phyloP scores from a whole-genome alignment of 768 basidiomycete species.

The Rhizopogon rudus region DNA sequence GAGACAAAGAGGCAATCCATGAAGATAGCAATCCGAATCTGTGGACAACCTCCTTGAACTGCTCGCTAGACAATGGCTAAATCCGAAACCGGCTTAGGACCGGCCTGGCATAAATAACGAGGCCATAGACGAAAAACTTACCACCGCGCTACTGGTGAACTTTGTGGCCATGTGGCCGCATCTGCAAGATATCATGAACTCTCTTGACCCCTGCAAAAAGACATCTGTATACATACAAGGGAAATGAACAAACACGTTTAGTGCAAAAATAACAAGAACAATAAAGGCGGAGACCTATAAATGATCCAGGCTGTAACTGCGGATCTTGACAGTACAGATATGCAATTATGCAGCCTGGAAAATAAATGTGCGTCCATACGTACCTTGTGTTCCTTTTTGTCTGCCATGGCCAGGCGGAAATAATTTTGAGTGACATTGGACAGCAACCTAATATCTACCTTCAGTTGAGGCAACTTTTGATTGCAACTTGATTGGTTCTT shows the following conservation, averaged over 20 bases:
- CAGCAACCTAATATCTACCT: background rate
- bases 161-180: slow-evolving; percentile 7
- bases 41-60: slow-evolving; percentile 11
- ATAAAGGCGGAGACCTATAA: slow-evolving; percentile 12
- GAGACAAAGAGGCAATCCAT: background rate
- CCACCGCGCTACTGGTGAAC: slow-evolving; percentile 12
- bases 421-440: slow-evolving; percentile 3
- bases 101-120: slow-evolving; percentile 11
- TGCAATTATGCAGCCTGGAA: background rate
- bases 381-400: slow-evolving; percentile 28
- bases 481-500: slow-evolving; percentile 5
- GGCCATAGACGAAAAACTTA: slow-evolving; percentile 13
- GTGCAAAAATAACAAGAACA: slow-evolving; percentile 18
- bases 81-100: slow-evolving; percentile 34
- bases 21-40: slow-evolving; percentile 12
- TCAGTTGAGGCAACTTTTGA: background rate
- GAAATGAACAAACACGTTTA: slow-evolving; percentile 1
- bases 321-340: slow-evolving; percentile 1
- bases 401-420: slow-evolving; percentile 9
- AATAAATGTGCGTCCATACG: slow-evolving; percentile 13
- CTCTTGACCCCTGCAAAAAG: slow-evolving; percentile 2
- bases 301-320: slow-evolving; percentile 9
- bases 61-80: slow-evolving; percentile 25
- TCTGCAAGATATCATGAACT: slow-evolving; percentile 2
- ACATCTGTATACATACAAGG: slow-evolving; percentile 10